These are phyloP conservation scores for Termitomyces sp. DNA, from an alignment of 768 basidiomycete genomes.

Conservation along the genomic window DNA sequence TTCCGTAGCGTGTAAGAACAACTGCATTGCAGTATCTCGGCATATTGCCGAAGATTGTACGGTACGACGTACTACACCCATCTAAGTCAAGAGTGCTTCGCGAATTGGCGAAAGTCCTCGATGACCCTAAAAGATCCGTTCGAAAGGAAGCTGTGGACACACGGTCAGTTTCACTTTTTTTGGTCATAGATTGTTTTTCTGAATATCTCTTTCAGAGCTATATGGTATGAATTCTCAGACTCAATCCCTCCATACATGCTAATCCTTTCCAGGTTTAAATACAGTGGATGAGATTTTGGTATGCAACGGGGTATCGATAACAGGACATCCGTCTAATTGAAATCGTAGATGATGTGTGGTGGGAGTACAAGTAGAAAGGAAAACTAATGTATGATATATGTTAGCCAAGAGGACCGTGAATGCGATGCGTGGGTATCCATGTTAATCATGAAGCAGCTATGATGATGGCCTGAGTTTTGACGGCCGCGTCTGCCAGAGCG, in stretches of 20 bases:
- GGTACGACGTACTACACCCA: slow-evolving; percentile 81
- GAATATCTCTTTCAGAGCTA: slow-evolving; percentile 29
- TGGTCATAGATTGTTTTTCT: background rate
- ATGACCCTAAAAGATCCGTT: slow-evolving; percentile 85
- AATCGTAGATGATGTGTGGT: slow-evolving; percentile 12
- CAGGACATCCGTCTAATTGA: slow-evolving; percentile 23
- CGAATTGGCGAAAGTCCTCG: slow-evolving; percentile 69
- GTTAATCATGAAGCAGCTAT: slow-evolving; percentile 57
- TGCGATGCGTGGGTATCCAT: slow-evolving; percentile 11
- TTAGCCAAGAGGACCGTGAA: slow-evolving; percentile 19
- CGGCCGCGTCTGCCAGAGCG: slow-evolving; percentile 65
- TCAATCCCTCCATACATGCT: slow-evolving; percentile 7
- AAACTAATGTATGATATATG: slow-evolving; percentile 25
- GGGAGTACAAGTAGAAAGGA: slow-evolving; percentile 23
- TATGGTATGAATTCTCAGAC: slow-evolving; percentile 32
- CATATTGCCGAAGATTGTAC: slow-evolving; percentile 67
- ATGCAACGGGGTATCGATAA: slow-evolving; percentile 13
- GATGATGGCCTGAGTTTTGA: slow-evolving; percentile 79
- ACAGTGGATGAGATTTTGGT: slow-evolving; percentile 36
- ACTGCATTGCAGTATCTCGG: slow-evolving; percentile 73
- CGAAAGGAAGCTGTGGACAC: slow-evolving; percentile 88
- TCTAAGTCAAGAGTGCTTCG: slow-evolving; percentile 69
- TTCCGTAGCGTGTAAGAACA: slow-evolving; percentile 62
- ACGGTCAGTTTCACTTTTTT: slow-evolving; percentile 24
- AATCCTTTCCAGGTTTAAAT: slow-evolving; percentile 46